Percentiles rank a stretch among this genome's conserved stretches.
phyloP scores from a whole-genome alignment of 1,284 basidiomycete genomes.

The Phylloboletellus chloephorus region DNA sequence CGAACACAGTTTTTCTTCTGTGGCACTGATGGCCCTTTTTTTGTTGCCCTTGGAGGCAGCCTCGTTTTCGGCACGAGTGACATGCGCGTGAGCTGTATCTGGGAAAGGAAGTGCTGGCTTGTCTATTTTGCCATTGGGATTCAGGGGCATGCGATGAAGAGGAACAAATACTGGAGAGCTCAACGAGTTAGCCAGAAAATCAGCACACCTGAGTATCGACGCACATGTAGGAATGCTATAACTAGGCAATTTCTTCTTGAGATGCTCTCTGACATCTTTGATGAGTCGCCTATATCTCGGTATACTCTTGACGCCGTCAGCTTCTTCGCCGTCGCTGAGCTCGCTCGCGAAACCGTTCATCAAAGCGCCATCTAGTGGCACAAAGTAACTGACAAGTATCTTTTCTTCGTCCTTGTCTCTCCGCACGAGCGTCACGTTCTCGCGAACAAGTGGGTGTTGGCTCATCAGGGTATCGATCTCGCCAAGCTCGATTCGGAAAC shows the following conservation, averaged over 20 bases:
- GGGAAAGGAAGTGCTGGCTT: conserved; percentile 99
- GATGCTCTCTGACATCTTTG: conserved; percentile 89
- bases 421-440: conserved; percentile 95
- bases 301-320: conserved; percentile 63
- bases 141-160: conserved; percentile 91
- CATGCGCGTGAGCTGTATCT: conserved; percentile 79
- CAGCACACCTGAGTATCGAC: conserved; percentile 40
- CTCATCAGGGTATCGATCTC: conserved; percentile 98
- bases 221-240: conserved; percentile 84
- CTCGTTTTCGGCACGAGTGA: conserved; percentile 35
- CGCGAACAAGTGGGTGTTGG: conserved; percentile 88
- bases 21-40: conserved; percentile 50
- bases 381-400: conserved; percentile 97
- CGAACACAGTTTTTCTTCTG: conserved; percentile 75
- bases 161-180: conserved; percentile 80
- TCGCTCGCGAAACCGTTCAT: conserved; percentile 77
- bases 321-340: conserved; percentile 57
- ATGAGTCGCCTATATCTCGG: conserved; percentile 83
- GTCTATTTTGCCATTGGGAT: conserved; percentile 99
- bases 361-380: conserved; percentile 74
- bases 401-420: conserved; percentile 99
- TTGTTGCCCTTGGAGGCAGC: conserved; percentile 24
- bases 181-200: conserved; percentile 11
- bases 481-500: conserved; percentile 97
- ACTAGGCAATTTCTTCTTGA: conserved; percentile 95